Evolutionary conservation across 768 basidiomycete genomes (phyloP).

Genomic region (Lactifluus echinatus): DNA sequence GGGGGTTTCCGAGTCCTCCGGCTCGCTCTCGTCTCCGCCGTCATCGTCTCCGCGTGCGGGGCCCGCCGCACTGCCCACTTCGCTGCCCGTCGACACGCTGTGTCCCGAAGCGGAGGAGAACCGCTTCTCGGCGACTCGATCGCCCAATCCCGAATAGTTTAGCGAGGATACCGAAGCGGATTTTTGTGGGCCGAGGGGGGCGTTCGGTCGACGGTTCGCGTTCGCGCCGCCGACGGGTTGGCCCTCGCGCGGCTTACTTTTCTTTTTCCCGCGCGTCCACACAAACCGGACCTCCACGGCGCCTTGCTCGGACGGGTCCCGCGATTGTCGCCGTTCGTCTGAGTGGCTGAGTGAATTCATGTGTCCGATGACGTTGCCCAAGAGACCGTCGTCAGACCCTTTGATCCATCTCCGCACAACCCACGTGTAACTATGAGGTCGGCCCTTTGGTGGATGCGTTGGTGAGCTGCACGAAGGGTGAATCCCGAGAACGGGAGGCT

Average conservation of each 20-base stretch:
- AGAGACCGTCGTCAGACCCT: conserved; percentile 36
- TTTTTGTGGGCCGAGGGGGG: not conserved
- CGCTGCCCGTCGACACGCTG: conserved; percentile 15
- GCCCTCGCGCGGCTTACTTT: conserved; percentile 9
- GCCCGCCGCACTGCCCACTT: conserved; percentile 2
- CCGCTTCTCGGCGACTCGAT: conserved; percentile 7
- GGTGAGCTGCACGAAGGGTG: conserved; percentile 56
- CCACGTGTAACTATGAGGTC: conserved; percentile 60
- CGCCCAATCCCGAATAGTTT: not conserved
- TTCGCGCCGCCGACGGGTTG: not conserved
- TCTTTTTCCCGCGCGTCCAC: conserved; percentile 53
- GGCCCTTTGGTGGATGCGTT: conserved; percentile 29
- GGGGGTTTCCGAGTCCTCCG: conserved; percentile 93
- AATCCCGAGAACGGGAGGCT: conserved; percentile 54
- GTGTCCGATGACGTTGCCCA: conserved; percentile 38
- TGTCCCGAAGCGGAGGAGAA: conserved; percentile 12
- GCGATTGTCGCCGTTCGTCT: conserved; percentile 21
- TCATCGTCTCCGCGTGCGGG: conserved; percentile 32
- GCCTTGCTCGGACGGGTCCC: not conserved
- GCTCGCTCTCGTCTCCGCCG: conserved; percentile 73
- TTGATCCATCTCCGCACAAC: conserved; percentile 70
- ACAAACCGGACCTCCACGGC: conserved; percentile 67
- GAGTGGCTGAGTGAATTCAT: conserved; percentile 23
- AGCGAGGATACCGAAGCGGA: conserved; percentile 3
- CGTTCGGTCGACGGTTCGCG: conserved; percentile 3